Evolutionary conservation across 1,139 yeast species (phyloP), one percentile per base, ranked within the genome.

Genomic region (Saccharomycopsis hybrid): DNA sequence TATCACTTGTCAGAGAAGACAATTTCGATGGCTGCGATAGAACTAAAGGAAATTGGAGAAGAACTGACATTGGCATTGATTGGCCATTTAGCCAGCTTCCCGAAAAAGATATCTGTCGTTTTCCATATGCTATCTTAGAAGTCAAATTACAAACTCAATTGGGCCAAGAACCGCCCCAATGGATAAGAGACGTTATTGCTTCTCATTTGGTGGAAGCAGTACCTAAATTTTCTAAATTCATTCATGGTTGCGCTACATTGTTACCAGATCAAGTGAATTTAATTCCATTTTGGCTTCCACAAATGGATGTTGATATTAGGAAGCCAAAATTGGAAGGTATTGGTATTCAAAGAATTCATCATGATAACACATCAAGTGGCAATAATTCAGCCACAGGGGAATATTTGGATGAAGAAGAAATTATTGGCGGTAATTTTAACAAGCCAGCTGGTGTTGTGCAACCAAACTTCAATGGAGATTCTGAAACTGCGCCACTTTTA

Each of bases 211-310:
- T 92, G 45, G 98, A 92, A 68, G 97, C 97, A 0, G 97, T 92
- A 39, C 98, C 98, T 35, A 92, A 92, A 68, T 92, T 89, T 66
- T 90, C 97, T 54, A 92, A 92, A 67, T 92, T 92, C 62, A 90
- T 92, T 59, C 98, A 92, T 62, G 98, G 98, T 59, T 83, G 89
- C 54, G 96, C 98, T 8, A 76, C 92, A 30, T 72, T 92, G 60
- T 70, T 92, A 58, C 92, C 96, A 9, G 94, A 88, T 42, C 78
- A 74, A 65, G 89, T 88, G 43, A 77, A 81, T 50, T 76, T 88
- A 57, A 82, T 92, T 60, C 98, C 98, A 49, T 92, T 87, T 69
- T 92, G 98, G 98, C 74, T 83, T 58, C 97, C 97, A n/a, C 98
- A 92, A 69, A 92, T 92, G 98, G 87, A 80, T 58, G 84, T 84